Percentiles rank a stretch among this genome's conserved stretches.
Evolutionary conservation across 140 eudicot genomes (phyloP).

Genomic region (Ambrosia hybrid): DNA sequence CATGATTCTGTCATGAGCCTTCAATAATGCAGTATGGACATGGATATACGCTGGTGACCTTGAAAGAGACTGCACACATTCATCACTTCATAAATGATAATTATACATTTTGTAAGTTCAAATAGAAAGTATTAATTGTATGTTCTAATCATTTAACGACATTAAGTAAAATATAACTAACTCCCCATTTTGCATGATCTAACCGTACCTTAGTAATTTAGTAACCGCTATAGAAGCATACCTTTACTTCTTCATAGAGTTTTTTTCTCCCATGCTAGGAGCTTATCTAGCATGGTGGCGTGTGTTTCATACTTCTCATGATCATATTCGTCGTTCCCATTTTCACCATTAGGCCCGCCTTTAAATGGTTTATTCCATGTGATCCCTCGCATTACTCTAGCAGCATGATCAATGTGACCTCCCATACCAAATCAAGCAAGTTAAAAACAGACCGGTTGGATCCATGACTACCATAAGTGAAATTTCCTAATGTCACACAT

Average conservation of each 20-base stretch:
- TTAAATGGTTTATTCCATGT: constrained; percentile 90
- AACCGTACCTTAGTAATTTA: background rate
- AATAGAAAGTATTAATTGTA: background rate
- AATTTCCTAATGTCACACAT: too few species aligned
- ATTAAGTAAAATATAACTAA: constrained; percentile 29
- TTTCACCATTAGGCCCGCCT: constrained; percentile 71
- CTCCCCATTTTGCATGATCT: constrained; percentile 76
- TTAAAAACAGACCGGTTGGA: background rate
- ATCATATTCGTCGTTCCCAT: constrained; percentile 61
- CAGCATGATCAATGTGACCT: constrained; percentile 98
- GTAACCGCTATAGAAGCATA: constrained; percentile 12
- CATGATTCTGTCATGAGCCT: too few species aligned
- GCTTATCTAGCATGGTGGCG: constrained; percentile 91
- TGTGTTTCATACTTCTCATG: constrained; percentile 83
- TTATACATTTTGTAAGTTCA: background rate
- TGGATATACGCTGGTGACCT: too few species aligned
- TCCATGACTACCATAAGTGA: too few species aligned
- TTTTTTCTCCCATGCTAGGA: constrained; percentile 98
- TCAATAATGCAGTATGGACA: too few species aligned
- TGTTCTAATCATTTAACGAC: background rate
- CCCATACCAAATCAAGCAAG: constrained; percentile 15
- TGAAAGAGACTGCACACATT: too few species aligned
- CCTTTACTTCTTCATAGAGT: constrained; percentile 99
- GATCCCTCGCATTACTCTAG: constrained; percentile 95
- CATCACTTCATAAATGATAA: background rate